A percentile compares a stretch with the other conserved stretches of the same genome.
phyloP scores from a whole-genome alignment of 768 basidiomycete genomes.

The Gelatoporia subvermispora region DNA sequence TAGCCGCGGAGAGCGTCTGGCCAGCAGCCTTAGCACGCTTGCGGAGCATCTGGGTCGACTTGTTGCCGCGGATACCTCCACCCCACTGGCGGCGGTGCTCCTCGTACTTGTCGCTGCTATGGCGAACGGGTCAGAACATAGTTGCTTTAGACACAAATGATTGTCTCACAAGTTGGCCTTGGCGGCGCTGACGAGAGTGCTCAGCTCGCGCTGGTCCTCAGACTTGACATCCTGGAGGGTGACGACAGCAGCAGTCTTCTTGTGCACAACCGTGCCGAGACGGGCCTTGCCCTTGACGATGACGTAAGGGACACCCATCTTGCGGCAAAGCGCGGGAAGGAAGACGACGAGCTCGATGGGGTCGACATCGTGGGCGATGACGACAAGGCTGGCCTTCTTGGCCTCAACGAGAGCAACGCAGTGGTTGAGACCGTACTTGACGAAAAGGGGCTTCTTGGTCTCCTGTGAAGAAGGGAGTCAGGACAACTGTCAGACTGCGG shows the following conservation, averaged over 20 bases:
- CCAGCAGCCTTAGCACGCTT: conserved; percentile 93
- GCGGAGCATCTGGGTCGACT: conserved; percentile 88
- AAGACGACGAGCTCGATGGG: conserved; percentile 98
- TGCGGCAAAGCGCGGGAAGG: conserved; percentile 96
- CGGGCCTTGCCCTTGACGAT: conserved; percentile 98
- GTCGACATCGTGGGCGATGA: conserved; percentile 98
- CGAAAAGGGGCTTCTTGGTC: conserved; percentile 90
- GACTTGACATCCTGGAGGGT: conserved; percentile 91
- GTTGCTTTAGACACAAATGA: neutral
- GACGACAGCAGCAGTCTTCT: conserved; percentile 93
- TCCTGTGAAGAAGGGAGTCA: conserved; percentile 40
- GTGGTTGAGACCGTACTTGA: conserved; percentile 97
- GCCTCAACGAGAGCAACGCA: conserved; percentile 92
- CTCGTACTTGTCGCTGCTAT: conserved; percentile 87
- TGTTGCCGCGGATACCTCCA: conserved; percentile 92
- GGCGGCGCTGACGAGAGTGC: conserved; percentile 86
- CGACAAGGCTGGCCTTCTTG: conserved; percentile 94
- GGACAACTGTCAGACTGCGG: neutral
- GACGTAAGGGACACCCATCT: conserved; percentile 99
- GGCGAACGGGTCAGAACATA: neutral
- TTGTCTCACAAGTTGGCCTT: conserved; percentile 93
- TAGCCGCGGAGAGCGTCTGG: conserved; percentile 49
- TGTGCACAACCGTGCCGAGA: conserved; percentile 96
- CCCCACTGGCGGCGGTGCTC: conserved; percentile 91
- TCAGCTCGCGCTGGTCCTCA: conserved; percentile 91